Evolutionary conservation across 768 basidiomycete genomes (phyloP).

Genomic region (Mycena sanguinolenta): DNA sequence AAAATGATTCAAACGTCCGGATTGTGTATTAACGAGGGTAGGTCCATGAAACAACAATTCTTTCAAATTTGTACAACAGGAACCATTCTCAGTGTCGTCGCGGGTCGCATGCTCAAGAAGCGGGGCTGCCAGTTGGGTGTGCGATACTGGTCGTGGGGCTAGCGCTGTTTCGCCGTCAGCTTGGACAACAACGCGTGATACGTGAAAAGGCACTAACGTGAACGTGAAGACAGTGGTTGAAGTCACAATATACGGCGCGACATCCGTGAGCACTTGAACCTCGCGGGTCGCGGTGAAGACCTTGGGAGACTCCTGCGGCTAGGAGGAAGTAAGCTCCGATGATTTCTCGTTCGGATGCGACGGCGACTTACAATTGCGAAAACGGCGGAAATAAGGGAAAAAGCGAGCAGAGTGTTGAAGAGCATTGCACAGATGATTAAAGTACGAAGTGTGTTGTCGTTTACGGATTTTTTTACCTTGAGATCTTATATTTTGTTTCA

Average conservation of each 20-base stretch:
- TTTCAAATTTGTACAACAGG: no score
- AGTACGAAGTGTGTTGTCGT: background rate
- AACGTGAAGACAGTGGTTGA: slow-evolving; percentile 1
- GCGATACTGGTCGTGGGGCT: no score
- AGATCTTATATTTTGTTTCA: background rate
- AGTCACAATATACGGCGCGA: slow-evolving; percentile 11
- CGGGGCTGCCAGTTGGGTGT: no score
- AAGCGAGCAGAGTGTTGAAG: slow-evolving; percentile 9
- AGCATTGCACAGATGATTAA: slow-evolving; percentile 1
- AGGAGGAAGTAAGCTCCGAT: background rate
- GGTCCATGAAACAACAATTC: no score
- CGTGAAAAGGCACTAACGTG: background rate
- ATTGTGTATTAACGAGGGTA: no score
- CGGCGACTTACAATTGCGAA: slow-evolving; percentile 5
- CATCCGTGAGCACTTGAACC: slow-evolving; percentile 15
- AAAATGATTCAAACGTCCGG: no score
- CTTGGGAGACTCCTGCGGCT: slow-evolving; percentile 17
- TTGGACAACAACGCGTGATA: no score
- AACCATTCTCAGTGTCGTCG: no score
- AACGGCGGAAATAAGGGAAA: background rate
- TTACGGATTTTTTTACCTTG: background rate
- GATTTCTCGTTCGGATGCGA: no score
- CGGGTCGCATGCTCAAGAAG: no score
- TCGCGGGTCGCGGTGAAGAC: slow-evolving; percentile 12
- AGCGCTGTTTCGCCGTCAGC: no score